phyloP scores from a whole-genome alignment of 176 grass and related monocot genomes.

The Aegilops tauschii region DNA sequence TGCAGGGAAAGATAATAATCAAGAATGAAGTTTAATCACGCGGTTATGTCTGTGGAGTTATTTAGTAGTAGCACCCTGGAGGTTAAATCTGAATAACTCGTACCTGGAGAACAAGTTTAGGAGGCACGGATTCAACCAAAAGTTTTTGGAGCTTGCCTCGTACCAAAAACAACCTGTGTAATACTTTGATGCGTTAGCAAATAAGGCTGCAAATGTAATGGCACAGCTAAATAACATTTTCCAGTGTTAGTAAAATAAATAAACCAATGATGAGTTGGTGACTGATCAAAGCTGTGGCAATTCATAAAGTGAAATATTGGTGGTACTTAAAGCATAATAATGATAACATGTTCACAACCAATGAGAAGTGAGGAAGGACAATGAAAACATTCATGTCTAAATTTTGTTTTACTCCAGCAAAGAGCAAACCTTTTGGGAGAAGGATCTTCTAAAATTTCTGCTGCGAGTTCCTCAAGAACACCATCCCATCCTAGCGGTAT shows the following conservation, averaged over 20 bases:
- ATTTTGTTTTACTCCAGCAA: neutral
- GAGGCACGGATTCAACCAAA: conserved; percentile 66
- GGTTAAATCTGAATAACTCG: conserved; percentile 10
- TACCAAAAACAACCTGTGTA: conserved; percentile 51
- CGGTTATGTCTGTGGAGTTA: neutral
- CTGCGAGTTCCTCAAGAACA: conserved; percentile 54
- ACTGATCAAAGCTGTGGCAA: neutral
- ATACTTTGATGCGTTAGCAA: conserved; percentile 8
- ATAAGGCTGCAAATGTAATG: conserved; percentile 11
- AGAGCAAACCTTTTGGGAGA: conserved; percentile 48
- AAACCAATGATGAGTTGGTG: neutral
- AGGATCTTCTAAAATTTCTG: conserved; percentile 63
- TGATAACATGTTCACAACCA: neutral
- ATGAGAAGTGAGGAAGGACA: neutral
- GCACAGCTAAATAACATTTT: conserved; percentile 2
- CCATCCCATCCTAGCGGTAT: conserved; percentile 61
- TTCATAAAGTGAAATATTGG: neutral
- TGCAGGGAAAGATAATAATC: conserved; percentile 28
- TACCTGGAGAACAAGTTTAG: conserved; percentile 67
- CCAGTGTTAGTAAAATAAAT: neutral
- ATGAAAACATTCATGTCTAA: neutral
- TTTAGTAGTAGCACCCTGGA: neutral
- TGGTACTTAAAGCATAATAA: neutral
- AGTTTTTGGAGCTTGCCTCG: conserved; percentile 73
- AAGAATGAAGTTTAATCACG: neutral